These are phyloP conservation scores for Pittosporum tobira DNA, from an alignment of 129 eudicot genomes.

Conservation along the genomic window DNA sequence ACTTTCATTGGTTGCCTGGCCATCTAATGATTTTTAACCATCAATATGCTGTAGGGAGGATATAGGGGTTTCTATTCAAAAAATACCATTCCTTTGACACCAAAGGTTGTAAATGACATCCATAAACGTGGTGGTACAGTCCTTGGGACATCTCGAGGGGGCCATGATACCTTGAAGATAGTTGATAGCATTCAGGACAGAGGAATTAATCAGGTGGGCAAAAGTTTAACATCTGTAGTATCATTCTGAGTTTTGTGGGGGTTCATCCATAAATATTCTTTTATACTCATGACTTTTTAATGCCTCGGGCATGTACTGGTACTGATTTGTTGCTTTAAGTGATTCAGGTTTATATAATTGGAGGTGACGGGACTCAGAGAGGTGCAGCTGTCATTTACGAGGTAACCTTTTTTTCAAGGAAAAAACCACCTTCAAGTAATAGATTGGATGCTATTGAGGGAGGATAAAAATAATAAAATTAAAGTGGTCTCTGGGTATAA, in stretches of 20 bases:
- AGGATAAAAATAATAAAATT: neutral
- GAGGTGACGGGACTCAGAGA: slow-evolving; percentile 89
- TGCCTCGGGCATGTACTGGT: too few relatives aligned
- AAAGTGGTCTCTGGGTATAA: neutral
- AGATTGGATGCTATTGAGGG: neutral
- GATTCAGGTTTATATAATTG: slow-evolving; percentile 71
- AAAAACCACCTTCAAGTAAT: neutral
- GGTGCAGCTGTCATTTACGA: slow-evolving; percentile 80
- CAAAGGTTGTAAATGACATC: slow-evolving; percentile 73
- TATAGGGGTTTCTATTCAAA: slow-evolving; percentile 78
- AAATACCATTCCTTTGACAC: slow-evolving; percentile 61
- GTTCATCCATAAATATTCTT: slow-evolving; percentile 6
- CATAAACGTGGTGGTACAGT: slow-evolving; percentile 95
- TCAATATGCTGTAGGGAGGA: slow-evolving; percentile 58
- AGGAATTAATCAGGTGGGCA: slow-evolving; percentile 74
- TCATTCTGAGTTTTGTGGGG: neutral
- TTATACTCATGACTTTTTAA: too few relatives aligned
- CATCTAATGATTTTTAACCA: slow-evolving; percentile 2
- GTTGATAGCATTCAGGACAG: slow-evolving; percentile 94
- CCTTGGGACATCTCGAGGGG: slow-evolving; percentile 84
- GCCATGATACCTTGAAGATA: slow-evolving; percentile 73
- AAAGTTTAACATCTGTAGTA: slow-evolving; percentile 5
- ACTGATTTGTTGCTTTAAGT: slow-evolving; percentile 15
- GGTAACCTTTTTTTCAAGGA: slow-evolving; percentile 28
- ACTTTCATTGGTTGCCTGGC: slow-evolving; percentile 4